Evolutionary conservation across 805 yeast genomes (phyloP), one percentile per base, ranked within the genome.

Genomic region (Candida pseudoglaebosa): DNA sequence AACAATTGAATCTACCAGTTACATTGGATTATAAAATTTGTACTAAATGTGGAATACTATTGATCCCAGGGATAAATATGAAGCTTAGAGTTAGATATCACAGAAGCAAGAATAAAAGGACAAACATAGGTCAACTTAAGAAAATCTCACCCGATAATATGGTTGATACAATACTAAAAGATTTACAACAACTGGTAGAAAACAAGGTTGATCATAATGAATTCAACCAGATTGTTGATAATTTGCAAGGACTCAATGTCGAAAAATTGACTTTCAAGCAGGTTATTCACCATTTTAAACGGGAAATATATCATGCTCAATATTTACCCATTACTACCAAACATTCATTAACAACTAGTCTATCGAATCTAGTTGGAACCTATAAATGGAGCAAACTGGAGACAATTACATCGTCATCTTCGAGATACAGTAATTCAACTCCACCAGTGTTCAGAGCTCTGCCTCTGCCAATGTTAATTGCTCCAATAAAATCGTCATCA

Each of bases 41-140:
- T 41, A 38, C 39, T 3, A 34, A 41, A 8, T 68, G 73, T 43
- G 67, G 67, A 4, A 42, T 49, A 5, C 36, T 59, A 15, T 49
- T 44, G 32, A 53, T 68, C 1, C 66, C 71, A 1, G 73, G 73
- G 2, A 44, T 66, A 30, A 58, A 64, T 2, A 45, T 53, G 17
- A 41, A 53, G 7, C 40, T 42, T 24, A 44, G 59, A 13, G 49
- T 65, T 3, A 35, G 34, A 17, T 62, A 52, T 42, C 33, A 39
- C 37, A 36, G 38, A 41, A 33, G 39, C 29, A 18, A 32, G 20
- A 35, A 16, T 10, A 16, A 15, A 18, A 12, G 34, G 16, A 13
- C 17, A 14, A 22, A 34, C 8, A 8, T 12, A 8, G 8, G 10
- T 8, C 8, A 22, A 8, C 10, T 12, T 8, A 22, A 8, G 26